Evolutionary conservation across 768 basidiomycete species (phyloP), one percentile per base, ranked within the genome.

Genomic region (Gelatoporia subvermispora): DNA sequence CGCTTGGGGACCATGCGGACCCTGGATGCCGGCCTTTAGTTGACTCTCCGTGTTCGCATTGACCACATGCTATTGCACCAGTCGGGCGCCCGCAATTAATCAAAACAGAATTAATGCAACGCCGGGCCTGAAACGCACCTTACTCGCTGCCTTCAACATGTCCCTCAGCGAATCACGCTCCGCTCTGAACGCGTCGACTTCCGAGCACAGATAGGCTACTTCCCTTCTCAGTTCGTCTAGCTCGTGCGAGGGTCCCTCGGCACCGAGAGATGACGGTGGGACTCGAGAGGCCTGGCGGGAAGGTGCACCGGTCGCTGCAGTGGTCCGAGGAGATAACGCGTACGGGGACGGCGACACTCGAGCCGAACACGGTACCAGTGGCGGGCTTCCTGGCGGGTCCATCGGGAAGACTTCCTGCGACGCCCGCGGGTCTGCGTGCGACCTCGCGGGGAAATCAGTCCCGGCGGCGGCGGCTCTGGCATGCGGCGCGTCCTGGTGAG

Each of bases 291-390:
- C 20, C 35, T 18, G n/a, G 1, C 21, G 13, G 2, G 38, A 17
- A 9, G 13, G 37, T 1, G 17, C 17, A 3, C 7, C 25, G 8
- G 1, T 35, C 43, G 31, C 43, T 31, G 43, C 28, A 8, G 25
- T 25, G n/a, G n/a, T 23, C 17, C 10, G 20, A 18, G 54, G 49
- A 13, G 50, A 38, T 2, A 55, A 35, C 2, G 3, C 34, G 40
- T 45, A 51, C 2, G 47, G 50, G 3, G 53, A 48, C 3, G 50
- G 53, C 15, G 53, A 51, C 9, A 22, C 25, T 8, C 47, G 43
- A 31, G 44, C 22, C 4, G 40, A 22, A 18, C 39, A 20, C 3
- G 53, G 50, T 11, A 36, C 42, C 15, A 55, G 37, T 11, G 34
- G 39, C 3, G 53, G 53, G 22, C 47, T 51, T 15, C 42, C 35